phyloP scores from a whole-genome alignment of 2,329 filamentous ascomycete genomes.

The Verticillium albo-atrum region DNA sequence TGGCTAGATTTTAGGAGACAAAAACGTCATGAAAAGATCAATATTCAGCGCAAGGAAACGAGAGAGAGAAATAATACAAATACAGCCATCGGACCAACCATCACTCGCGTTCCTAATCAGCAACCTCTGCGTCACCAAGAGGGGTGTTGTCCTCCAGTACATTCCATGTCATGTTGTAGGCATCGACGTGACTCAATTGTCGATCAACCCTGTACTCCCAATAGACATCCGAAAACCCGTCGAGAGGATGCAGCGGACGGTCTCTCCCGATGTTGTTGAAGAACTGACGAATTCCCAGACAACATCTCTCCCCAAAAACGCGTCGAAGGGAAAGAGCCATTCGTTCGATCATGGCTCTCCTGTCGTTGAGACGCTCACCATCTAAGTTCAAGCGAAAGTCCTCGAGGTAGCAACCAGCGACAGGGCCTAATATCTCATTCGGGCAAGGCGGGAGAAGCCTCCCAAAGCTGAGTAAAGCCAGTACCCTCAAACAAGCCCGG shows the following conservation, averaged over 20 bases:
- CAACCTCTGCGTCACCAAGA: background rate
- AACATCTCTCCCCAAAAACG: background rate
- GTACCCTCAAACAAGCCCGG: background rate
- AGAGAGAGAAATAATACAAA: background rate
- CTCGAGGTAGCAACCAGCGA: background rate
- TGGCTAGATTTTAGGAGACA: background rate
- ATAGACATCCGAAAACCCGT: background rate
- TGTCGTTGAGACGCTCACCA: background rate
- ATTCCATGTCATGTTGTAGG: background rate
- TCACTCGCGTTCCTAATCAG: background rate
- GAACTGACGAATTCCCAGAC: background rate
- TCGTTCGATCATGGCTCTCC: background rate
- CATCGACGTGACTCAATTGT: background rate
- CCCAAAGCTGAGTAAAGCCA: background rate
- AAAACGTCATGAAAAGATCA: background rate
- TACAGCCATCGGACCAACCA: background rate
- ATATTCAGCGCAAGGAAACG: background rate
- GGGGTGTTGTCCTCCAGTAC: background rate
- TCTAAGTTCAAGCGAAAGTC: background rate
- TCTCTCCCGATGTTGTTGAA: background rate
- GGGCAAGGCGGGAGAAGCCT: background rate
- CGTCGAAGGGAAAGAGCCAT: background rate
- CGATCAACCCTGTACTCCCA: background rate
- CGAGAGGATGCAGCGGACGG: background rate
- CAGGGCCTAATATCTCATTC: background rate